Conservation (phyloP, 306 rosid genomes). For the Vigna mungo region DNA sequence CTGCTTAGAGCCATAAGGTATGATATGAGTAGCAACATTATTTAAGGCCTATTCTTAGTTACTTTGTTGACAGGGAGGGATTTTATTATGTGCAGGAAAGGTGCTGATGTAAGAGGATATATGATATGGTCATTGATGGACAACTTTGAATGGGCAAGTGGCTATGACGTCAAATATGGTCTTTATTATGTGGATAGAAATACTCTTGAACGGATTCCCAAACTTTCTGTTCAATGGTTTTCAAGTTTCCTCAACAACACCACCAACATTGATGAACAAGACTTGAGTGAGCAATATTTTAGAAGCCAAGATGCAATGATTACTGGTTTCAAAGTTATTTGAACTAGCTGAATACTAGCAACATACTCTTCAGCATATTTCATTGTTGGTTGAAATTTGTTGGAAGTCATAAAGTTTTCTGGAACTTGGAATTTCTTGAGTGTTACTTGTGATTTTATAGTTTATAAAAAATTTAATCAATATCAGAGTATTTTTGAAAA, state of each 20-base stretch:
- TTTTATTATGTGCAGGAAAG: conserved; percentile 51
- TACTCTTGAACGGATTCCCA: conserved; percentile 61
- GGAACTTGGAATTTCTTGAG: no score
- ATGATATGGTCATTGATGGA: conserved; percentile 72
- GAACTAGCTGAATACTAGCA: no score
- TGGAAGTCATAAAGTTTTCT: no score
- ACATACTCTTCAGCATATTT: no score
- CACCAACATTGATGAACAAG: not conserved
- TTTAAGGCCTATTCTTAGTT: not conserved
- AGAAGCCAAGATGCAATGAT: conserved; percentile 15
- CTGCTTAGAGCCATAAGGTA: conserved; percentile 65
- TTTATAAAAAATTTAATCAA: no score
- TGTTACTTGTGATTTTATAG: no score
- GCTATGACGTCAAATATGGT: conserved; percentile 61
- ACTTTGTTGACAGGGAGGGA: conserved; percentile 3
- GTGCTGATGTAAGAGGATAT: conserved; percentile 80
- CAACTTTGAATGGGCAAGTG: conserved; percentile 66
- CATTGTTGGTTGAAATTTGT: no score
- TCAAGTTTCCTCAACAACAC: conserved; percentile 54
- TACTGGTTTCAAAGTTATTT: conserved; percentile 11
- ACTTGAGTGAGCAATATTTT: not conserved
- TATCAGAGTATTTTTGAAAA: no score
- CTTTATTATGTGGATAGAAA: conserved; percentile 57
- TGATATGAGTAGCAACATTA: not conserved
- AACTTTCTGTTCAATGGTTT: conserved; percentile 68